Conservation (phyloP, 257 asterid species). For the Penstemon eatonii region DNA sequence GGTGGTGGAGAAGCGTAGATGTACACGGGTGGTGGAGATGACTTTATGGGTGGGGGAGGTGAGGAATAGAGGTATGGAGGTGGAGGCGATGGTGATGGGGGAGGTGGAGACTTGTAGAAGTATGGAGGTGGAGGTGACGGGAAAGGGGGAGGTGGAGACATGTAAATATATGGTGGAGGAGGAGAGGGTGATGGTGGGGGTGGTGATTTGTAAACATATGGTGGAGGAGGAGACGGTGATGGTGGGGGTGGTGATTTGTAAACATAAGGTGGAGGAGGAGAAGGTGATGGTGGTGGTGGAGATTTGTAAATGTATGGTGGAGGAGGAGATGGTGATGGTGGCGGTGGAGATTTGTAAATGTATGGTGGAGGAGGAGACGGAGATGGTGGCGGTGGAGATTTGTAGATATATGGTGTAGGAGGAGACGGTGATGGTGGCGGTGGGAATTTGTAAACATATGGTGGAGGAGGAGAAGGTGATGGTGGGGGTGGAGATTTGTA, state of each 20-base stretch:
- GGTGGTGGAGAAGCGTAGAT: constrained; percentile 54
- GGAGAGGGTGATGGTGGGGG: constrained; percentile 30
- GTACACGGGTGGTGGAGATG: constrained; percentile 46
- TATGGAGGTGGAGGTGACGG: too few relatives aligned
- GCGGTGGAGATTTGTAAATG: not conserved
- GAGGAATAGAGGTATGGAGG: constrained; percentile 42
- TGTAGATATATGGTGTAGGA: constrained; percentile 5
- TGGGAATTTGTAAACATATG: constrained; percentile 20
- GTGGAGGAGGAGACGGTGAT: constrained; percentile 15
- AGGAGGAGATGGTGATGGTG: constrained; percentile 5
- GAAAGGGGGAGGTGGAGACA: constrained; percentile 23
- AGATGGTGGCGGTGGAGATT: constrained; percentile 26
- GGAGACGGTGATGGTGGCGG: constrained; percentile 30
- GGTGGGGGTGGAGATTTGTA: constrained; percentile 24
- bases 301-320: constrained; percentile 25
- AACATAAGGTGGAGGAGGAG: constrained; percentile 13
- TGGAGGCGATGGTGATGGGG: too few relatives aligned
- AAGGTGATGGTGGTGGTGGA: constrained; percentile 28
- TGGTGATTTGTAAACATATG: constrained; percentile 21
- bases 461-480: constrained; percentile 17
- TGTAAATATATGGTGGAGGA: constrained; percentile 5
- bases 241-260: constrained; percentile 24
- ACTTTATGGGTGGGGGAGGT: constrained; percentile 55
- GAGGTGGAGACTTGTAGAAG: too few relatives aligned
- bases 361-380: constrained; percentile 18